A percentile compares a stretch with the other conserved stretches of the same genome.
These are phyloP conservation scores for Quercus lobata DNA, from an alignment of 331 rosid genomes.

Conservation along the genomic window DNA sequence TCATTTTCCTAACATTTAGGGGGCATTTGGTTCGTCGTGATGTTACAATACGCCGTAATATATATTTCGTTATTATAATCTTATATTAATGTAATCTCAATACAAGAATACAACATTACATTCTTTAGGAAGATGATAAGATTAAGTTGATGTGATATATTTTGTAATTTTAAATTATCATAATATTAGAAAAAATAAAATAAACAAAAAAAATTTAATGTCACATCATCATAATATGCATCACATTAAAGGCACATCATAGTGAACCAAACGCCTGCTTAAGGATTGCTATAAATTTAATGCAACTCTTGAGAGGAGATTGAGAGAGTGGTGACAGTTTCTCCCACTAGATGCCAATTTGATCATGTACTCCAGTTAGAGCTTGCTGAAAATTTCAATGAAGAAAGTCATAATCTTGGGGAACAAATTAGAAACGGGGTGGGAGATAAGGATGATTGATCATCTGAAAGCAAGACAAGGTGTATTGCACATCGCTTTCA, in stretches of 20 bases:
- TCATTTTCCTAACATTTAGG: background rate
- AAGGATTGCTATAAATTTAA: background rate
- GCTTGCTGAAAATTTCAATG: slow-evolving; percentile 42
- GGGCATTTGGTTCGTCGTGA: fast-evolving
- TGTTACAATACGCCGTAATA: no score
- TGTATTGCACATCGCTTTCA: slow-evolving; percentile 44
- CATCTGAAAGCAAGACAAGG: slow-evolving; percentile 81
- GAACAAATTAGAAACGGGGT: background rate
- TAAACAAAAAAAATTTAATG: no score
- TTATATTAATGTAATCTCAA: no score
- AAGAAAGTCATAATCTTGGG: background rate
- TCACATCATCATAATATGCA: no score
- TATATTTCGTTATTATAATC: no score
- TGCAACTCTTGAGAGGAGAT: background rate
- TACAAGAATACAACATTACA: no score
- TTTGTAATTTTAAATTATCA: no score
- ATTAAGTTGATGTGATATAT: no score
- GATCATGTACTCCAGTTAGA: slow-evolving; percentile 34
- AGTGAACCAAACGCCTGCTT: fast-evolving
- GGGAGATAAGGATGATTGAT: background rate
- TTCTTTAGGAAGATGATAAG: no score
- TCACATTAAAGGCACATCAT: fast-evolving
- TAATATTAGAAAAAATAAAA: no score
- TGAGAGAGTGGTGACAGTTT: background rate
- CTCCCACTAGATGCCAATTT: slow-evolving; percentile 48